Evolutionary conservation across 2,329 filamentous ascomycete genomes (phyloP).

Genomic region (Fusarium duplospermum): DNA sequence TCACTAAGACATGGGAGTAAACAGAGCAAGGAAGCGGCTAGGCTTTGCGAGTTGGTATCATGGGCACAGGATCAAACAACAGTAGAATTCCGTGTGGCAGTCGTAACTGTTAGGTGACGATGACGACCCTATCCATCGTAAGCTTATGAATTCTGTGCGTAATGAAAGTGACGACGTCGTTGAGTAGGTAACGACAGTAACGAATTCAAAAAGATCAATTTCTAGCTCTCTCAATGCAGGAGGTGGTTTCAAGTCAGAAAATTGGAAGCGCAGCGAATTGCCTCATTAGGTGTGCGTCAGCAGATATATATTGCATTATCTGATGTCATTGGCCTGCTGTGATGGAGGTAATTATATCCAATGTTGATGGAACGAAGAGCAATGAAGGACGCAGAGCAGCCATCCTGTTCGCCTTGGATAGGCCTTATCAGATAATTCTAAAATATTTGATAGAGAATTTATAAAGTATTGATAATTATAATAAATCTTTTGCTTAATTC

Average conservation of each 20-base stretch:
- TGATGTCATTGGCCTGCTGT: neutral
- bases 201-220: neutral
- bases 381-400: too few species aligned
- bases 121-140: neutral
- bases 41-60: neutral
- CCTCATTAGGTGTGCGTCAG: neutral
- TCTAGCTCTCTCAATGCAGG: neutral
- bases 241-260: neutral
- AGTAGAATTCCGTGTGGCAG: neutral
- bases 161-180: neutral
- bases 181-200: neutral
- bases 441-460: neutral
- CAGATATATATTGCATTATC: neutral
- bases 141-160: neutral
- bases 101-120: neutral
- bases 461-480: neutral
- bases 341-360: neutral
- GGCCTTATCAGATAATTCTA: too few species aligned
- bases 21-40: too few species aligned
- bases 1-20: too few species aligned
- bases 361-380: neutral
- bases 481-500: neutral
- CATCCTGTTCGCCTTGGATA: too few species aligned
- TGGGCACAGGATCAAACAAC: neutral
- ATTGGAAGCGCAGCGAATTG: neutral